Evolutionary conservation across 1,284 basidiomycete species (phyloP).

Genomic region (Irpex sp.): DNA sequence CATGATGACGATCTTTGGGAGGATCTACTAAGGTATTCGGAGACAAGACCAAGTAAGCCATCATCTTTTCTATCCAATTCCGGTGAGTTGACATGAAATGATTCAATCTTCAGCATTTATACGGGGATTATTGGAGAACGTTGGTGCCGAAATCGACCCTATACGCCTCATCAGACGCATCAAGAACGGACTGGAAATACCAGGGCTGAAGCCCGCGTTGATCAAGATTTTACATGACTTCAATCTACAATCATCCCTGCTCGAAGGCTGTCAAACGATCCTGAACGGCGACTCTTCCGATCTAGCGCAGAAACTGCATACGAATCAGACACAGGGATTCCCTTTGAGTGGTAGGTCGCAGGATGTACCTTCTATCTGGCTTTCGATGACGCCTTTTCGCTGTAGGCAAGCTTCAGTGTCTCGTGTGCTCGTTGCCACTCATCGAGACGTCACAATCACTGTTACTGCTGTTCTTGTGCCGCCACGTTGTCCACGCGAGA

Average conservation of each 20-base stretch:
- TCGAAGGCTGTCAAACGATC: slow-evolving; percentile 88
- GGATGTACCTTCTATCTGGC: background rate
- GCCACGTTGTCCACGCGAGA: slow-evolving; percentile 77
- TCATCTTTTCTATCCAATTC: background rate
- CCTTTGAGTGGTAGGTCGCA: slow-evolving; percentile 56
- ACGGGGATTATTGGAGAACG: slow-evolving; percentile 89
- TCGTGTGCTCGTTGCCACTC: slow-evolving; percentile 56
- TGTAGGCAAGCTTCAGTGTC: slow-evolving; percentile 57
- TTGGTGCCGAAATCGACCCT: slow-evolving; percentile 94
- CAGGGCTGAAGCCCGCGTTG: slow-evolving; percentile 87
- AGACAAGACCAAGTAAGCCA: slow-evolving; percentile 76
- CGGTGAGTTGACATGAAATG: background rate
- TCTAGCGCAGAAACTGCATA: slow-evolving; percentile 66
- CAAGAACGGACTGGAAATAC: slow-evolving; percentile 93
- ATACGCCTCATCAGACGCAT: slow-evolving; percentile 92
- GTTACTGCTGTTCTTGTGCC: slow-evolving; percentile 77
- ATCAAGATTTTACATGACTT: slow-evolving; percentile 98
- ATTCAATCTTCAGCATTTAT: slow-evolving; percentile 69
- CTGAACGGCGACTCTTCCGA: slow-evolving; percentile 76
- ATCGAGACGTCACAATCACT: slow-evolving; percentile 56
- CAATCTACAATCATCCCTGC: slow-evolving; percentile 82
- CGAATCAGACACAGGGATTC: slow-evolving; percentile 74
- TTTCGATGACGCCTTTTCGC: background rate
- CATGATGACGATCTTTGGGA: slow-evolving; percentile 98
- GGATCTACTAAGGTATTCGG: slow-evolving; percentile 90